These are phyloP conservation scores for Dinochytrium kinnereticum DNA, from an alignment of 371 early-diverging fungal genomes.

Conservation along the genomic window DNA sequence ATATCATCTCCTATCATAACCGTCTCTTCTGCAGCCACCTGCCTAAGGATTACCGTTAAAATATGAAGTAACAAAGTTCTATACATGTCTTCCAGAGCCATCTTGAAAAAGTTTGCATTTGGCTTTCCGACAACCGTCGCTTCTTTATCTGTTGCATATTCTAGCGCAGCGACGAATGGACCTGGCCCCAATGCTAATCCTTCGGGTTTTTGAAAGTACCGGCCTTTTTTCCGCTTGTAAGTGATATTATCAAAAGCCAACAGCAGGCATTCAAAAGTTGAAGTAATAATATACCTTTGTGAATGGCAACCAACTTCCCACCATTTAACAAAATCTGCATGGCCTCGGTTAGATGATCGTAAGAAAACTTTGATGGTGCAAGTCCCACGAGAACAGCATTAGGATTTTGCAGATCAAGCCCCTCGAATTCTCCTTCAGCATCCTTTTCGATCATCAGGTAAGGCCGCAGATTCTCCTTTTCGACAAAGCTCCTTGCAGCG, in stretches of 20 bases:
- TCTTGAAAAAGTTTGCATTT: constrained; percentile 69
- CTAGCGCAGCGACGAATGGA: constrained; percentile 82
- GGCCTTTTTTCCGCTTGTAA: constrained; percentile 24
- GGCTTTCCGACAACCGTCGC: constrained; percentile 88
- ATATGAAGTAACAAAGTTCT: constrained; percentile 13
- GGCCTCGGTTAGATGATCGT: constrained; percentile 71
- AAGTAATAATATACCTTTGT: constrained; percentile 60
- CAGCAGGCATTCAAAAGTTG: neutral
- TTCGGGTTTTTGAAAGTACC: constrained; percentile 54
- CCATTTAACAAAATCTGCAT: constrained; percentile 60
- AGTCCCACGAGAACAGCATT: constrained; percentile 84
- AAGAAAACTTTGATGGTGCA: constrained; percentile 76
- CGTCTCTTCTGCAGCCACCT: constrained; percentile 57
- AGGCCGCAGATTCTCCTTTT: constrained; percentile 56
- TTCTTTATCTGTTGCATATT: constrained; percentile 66
- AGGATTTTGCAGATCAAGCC: constrained; percentile 59
- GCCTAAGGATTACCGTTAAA: constrained; percentile 24
- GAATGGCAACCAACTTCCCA: constrained; percentile 72
- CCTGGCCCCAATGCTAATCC: constrained; percentile 83
- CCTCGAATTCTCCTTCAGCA: constrained; percentile 75
- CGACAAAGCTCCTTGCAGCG: constrained; percentile 70
- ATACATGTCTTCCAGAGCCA: constrained; percentile 77
- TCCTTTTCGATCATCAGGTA: constrained; percentile 74
- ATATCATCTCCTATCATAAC: constrained; percentile 89
- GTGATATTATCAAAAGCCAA: neutral